Percentiles rank a stretch among this genome's conserved stretches.
Evolutionary conservation across 176 grass and related monocot species (phyloP).

Genomic region (Phoenix dactylifera): DNA sequence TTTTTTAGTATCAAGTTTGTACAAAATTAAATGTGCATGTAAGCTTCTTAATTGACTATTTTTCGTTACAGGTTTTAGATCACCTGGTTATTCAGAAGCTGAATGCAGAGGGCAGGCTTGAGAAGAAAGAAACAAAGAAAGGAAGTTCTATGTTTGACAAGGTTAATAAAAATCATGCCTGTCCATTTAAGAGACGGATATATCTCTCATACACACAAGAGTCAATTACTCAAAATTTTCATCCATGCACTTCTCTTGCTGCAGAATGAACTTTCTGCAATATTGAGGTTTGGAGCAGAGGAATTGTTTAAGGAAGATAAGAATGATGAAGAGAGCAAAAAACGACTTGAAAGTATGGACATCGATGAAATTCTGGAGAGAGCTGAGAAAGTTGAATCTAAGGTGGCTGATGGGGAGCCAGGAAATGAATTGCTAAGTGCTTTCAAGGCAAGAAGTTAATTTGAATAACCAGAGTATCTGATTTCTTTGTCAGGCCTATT

Average conservation of each 20-base stretch:
- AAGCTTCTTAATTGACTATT: background rate
- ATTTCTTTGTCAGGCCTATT: background rate
- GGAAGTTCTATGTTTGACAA: constrained; percentile 95
- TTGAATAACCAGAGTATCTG: constrained; percentile 5
- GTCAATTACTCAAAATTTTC: no score
- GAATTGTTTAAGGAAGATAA: constrained; percentile 99
- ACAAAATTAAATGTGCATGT: no score
- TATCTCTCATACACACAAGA: no score
- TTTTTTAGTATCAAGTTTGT: background rate
- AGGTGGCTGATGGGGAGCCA: constrained; percentile 63
- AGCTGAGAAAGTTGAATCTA: constrained; percentile 96
- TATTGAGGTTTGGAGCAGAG: constrained; percentile 94
- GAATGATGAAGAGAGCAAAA: constrained; percentile 87
- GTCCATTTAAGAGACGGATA: no score
- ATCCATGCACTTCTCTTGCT: constrained; percentile 5
- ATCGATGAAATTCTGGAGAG: constrained; percentile 99
- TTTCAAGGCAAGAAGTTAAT: constrained; percentile 76
- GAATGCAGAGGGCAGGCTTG: constrained; percentile 96
- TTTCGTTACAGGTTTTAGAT: constrained; percentile 78
- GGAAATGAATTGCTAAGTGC: constrained; percentile 92
- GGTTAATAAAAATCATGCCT: constrained; percentile 15
- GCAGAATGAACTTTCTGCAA: constrained; percentile 99
- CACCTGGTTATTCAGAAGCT: constrained; percentile 99
- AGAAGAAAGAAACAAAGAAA: constrained; percentile 99
- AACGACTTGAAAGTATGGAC: constrained; percentile 90